Percentiles rank a stretch among this genome's conserved stretches.
phyloP scores from a whole-genome alignment of 805 yeast genomes.

The Teunomyces stri region DNA sequence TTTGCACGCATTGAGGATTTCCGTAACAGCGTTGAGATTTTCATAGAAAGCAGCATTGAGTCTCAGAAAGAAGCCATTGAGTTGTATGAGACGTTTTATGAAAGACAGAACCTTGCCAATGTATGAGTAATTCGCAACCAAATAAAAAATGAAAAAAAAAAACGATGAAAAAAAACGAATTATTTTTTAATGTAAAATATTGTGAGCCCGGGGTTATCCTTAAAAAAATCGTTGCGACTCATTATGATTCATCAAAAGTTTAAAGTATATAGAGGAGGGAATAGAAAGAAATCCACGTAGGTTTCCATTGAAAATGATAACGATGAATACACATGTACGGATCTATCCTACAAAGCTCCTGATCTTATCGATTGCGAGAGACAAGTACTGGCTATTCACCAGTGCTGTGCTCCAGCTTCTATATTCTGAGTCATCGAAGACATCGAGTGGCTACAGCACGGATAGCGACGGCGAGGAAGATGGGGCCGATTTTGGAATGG shows the following conservation, averaged over 20 bases:
- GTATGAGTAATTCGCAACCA: conserved; percentile 1
- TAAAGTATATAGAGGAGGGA: neutral
- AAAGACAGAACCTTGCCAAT: conserved; percentile 31
- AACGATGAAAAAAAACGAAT: neutral
- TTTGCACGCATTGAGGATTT: conserved; percentile 76
- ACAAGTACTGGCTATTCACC: conserved; percentile 51
- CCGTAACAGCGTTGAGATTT: conserved; percentile 85
- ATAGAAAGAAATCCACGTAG: neutral
- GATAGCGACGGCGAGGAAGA: conserved; percentile 9
- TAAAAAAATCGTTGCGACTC: neutral
- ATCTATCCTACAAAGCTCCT: conserved; percentile 46
- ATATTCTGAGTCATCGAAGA: conserved; percentile 30
- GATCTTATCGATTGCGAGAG: conserved; percentile 52
- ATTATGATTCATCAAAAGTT: neutral
- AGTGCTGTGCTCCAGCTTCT: conserved; percentile 50
- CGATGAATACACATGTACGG: conserved; percentile 47
- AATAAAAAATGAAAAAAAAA: neutral
- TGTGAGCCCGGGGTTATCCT: neutral
- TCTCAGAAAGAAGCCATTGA: conserved; percentile 89
- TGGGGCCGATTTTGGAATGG: conserved; percentile 7
- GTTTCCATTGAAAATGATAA: neutral
- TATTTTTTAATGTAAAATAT: neutral
- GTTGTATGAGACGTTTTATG: conserved; percentile 86
- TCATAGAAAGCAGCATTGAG: conserved; percentile 86
- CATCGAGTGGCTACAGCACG: conserved; percentile 1